These are phyloP conservation scores for Pyrus hybrid DNA, from an alignment of 331 rosid genomes.

Conservation along the genomic window DNA sequence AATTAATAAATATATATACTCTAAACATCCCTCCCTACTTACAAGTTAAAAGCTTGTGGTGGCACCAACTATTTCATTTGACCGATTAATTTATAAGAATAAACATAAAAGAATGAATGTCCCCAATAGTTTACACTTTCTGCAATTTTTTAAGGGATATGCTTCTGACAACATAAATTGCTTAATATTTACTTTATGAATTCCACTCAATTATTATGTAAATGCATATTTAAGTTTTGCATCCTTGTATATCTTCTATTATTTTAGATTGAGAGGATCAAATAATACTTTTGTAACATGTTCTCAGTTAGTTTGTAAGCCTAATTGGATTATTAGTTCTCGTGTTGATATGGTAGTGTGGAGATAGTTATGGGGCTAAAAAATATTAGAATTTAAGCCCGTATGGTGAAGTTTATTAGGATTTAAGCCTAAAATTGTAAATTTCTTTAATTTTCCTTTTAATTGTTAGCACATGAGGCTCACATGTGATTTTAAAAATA, in stretches of 20 bases:
- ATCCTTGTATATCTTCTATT: neutral
- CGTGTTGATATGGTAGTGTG: no score
- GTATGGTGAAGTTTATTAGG: fast-evolving
- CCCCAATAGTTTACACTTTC: neutral
- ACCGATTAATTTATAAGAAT: neutral
- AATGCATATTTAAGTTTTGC: neutral
- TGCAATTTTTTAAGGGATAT: neutral
- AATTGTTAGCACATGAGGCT: no score
- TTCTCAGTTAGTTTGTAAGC: neutral
- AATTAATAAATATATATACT: no score
- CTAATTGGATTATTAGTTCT: no score
- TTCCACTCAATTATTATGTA: neutral
- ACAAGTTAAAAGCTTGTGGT: neutral
- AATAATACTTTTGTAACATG: neutral
- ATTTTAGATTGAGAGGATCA: neutral
- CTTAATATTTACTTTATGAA: neutral
- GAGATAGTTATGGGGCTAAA: no score
- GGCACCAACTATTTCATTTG: neutral
- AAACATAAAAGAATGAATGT: neutral
- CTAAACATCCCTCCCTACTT: neutral
- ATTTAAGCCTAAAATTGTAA: no score
- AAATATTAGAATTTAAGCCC: no score
- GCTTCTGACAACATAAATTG: neutral
- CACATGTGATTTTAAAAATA: no score
- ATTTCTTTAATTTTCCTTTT: no score